Evolutionary conservation across 2,329 filamentous ascomycete species (phyloP).

Genomic region (Botryotinia calthae): DNA sequence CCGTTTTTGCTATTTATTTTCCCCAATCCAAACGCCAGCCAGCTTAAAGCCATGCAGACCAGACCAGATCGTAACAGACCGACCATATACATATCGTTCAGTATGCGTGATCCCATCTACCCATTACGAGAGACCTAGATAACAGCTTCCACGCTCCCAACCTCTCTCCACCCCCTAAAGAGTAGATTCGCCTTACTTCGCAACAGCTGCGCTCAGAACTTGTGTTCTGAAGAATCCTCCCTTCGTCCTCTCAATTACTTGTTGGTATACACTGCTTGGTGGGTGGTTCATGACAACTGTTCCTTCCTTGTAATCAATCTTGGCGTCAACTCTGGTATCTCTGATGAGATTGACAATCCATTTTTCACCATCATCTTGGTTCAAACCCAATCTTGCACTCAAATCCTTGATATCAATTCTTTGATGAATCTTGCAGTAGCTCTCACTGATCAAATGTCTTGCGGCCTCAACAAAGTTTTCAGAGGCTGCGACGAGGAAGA

Average conservation of each 20-base stretch:
- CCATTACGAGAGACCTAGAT: slow-evolving; percentile 14
- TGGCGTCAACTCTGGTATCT: slow-evolving; percentile 94
- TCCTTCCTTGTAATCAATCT: slow-evolving; percentile 98
- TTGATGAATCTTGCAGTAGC: slow-evolving; percentile 99
- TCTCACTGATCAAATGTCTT: slow-evolving; percentile 94
- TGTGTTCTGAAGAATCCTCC: slow-evolving; percentile 98
- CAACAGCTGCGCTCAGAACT: slow-evolving; percentile 63
- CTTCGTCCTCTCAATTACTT: slow-evolving; percentile 99
- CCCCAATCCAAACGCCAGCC: slow-evolving; percentile 20
- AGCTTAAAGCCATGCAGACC: slow-evolving; percentile 20
- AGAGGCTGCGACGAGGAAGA: slow-evolving; percentile 84
- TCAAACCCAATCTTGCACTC: slow-evolving; percentile 84
- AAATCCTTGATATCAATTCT: slow-evolving; percentile 98
- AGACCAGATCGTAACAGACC: slow-evolving; percentile 7
- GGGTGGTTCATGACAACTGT: slow-evolving; percentile 99
- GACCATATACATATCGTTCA: slow-evolving; percentile 15
- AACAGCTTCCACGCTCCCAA: slow-evolving; percentile 8
- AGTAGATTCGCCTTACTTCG: slow-evolving; percentile 34
- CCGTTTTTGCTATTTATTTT: slow-evolving; percentile 16
- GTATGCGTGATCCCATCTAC: slow-evolving; percentile 12
- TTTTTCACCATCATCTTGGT: slow-evolving; percentile 96
- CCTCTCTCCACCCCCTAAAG: background rate
- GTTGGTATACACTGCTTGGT: slow-evolving; percentile 96
- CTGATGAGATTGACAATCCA: slow-evolving; percentile 99
- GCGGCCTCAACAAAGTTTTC: slow-evolving; percentile 93